Percentiles rank a stretch among this genome's conserved stretches.
phyloP scores from a whole-genome alignment of 345 rosid species.

The Melastoma malabathricum region DNA sequence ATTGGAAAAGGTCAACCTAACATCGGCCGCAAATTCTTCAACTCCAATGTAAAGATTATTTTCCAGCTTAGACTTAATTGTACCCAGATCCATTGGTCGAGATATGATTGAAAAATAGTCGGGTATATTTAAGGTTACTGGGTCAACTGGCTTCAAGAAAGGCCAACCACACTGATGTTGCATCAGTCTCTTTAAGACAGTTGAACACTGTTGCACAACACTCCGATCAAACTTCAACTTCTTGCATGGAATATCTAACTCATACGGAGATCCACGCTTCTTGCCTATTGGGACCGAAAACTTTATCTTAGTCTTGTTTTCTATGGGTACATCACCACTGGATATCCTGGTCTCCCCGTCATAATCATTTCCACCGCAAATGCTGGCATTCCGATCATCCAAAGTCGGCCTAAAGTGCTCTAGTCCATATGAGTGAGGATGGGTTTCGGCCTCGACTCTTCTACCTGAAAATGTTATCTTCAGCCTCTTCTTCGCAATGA shows the following conservation, averaged over 20 bases:
- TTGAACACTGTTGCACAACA: slow-evolving; percentile 34
- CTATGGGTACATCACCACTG: slow-evolving; percentile 3
- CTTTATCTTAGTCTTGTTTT: slow-evolving; percentile 7
- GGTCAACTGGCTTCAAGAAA: slow-evolving; percentile 69
- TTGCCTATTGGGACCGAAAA: not conserved
- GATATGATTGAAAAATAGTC: slow-evolving; percentile 65
- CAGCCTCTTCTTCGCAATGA: slow-evolving; percentile 30
- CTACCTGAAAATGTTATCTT: slow-evolving; percentile 44
- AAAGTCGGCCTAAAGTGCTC: slow-evolving; percentile 7
- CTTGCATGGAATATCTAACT: slow-evolving; percentile 29
- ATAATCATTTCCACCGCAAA: slow-evolving; percentile 6
- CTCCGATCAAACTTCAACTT: slow-evolving; percentile 44
- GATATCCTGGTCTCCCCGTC: slow-evolving; percentile 8
- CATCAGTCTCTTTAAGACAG: slow-evolving; percentile 29
- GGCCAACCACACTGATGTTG: slow-evolving; percentile 36
- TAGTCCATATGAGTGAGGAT: slow-evolving; percentile 10
- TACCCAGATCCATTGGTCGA: slow-evolving; percentile 85
- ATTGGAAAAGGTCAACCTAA: slow-evolving; percentile 64
- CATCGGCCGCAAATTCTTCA: slow-evolving; percentile 73
- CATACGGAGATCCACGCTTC: slow-evolving; percentile 30
- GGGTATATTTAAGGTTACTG: slow-evolving; percentile 44
- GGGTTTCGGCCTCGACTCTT: slow-evolving; percentile 18
- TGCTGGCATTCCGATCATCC: slow-evolving; percentile 7
- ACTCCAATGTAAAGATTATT: slow-evolving; percentile 26
- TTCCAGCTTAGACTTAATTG: slow-evolving; percentile 42